These are phyloP conservation scores for Corchorus olitorius DNA, from an alignment of 345 rosid species.

Conservation along the genomic window DNA sequence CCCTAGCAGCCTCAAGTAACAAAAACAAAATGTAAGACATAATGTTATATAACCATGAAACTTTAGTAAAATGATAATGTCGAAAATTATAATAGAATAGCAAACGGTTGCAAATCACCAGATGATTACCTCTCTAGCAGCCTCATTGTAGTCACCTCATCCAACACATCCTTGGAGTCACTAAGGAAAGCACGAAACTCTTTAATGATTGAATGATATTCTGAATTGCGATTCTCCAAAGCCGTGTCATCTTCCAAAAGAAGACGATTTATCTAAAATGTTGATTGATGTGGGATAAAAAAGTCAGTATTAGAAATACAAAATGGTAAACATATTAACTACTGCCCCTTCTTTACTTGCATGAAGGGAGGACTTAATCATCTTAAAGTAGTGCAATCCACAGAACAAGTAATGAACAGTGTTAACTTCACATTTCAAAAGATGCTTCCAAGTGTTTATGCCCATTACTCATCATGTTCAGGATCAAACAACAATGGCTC, in stretches of 20 bases:
- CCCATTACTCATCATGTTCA: not conserved
- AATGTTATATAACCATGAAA: not conserved
- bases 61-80: not conserved
- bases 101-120: conserved; percentile 9
- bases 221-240: conserved; percentile 73
- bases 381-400: conserved; percentile 11
- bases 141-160: conserved; percentile 98
- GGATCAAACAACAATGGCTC: not conserved
- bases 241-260: conserved; percentile 96
- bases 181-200: conserved; percentile 95
- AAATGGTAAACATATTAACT: conserved; percentile 7
- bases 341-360: conserved; percentile 8
- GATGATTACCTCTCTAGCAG: conserved; percentile 81
- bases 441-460: conserved; percentile 19
- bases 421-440: conserved; percentile 5
- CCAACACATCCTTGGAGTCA: conserved; percentile 94
- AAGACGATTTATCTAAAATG: conserved; percentile 75
- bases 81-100: not conserved
- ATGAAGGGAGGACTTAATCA: not conserved
- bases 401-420: conserved; percentile 9
- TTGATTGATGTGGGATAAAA: not conserved
- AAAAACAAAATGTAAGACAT: not conserved
- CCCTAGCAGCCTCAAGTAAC: no score
- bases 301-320: conserved; percentile 10
- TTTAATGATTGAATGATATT: conserved; percentile 77